Base-by-base conservation (phyloP, 306 rosid species). In the Myrica gale region DNA sequence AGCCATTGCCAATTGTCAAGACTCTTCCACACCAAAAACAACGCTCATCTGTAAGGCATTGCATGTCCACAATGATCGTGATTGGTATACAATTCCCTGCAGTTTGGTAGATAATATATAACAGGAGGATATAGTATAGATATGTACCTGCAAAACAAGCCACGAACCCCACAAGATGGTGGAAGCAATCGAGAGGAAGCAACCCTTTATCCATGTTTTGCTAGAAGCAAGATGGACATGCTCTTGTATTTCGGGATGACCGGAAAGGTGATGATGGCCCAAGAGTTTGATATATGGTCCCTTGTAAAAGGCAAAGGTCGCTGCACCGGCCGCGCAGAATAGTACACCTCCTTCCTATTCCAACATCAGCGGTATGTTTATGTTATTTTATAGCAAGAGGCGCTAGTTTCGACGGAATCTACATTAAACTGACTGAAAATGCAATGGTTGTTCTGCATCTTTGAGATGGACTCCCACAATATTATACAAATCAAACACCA, bases 161-260 rank as follows among this genome's bases (percentile, higher is more conserved):
- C 93, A 93, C 9, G 85, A 23, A 53, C 87, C 93, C 93, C 96
- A 93, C 37, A 79, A 84, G 74, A 74, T 75, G 82, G 84, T 93
- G 74, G 98, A 84, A 74, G 87, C 80, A 32, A 93, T 92, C 92
- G 88, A 84, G 78, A 93, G 84, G 82, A 88, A 89, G 86, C 96
- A 89, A 67, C 98, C 98, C 80, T 91, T 91, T 1, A 89, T 72
- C 98, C 98, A 93, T 52, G 87, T 80, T 20, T 69, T 71, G 6
- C 71, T 43, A 20, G 90, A 78, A 44, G 78, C 37, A 82, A 16
- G 53, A 13, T 32, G 87, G 56, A 43, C 45, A 6, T 69, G 66
- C 0, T 57, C 73, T 46, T 73, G 75, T 53, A 9, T 80, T 53
- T 68, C 58, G 57, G 79, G 87, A 80, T 75, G 32, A 23, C 82